Conservation (phyloP, 1,284 basidiomycete genomes). For the Melampsora larici-populina region DNA sequence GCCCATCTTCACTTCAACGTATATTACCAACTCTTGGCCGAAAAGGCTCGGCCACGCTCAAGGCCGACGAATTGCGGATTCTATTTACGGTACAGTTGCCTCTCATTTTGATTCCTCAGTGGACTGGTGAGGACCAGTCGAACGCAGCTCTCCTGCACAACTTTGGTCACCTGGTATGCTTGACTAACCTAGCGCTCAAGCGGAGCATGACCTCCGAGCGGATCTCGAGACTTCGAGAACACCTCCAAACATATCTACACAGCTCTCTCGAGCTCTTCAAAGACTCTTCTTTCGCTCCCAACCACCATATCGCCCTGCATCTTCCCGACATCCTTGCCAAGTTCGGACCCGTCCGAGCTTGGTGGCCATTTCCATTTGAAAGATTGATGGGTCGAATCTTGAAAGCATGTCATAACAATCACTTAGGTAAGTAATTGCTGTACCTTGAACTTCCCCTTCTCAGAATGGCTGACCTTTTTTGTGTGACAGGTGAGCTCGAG, state of each 20-base stretch:
- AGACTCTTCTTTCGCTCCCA: background rate
- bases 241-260: background rate
- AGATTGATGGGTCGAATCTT: constrained; percentile 13
- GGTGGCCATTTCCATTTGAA: constrained; percentile 10
- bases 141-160: too few species aligned
- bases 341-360: constrained; percentile 7
- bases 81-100: constrained; percentile 23
- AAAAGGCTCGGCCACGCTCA: constrained; percentile 10
- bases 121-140: background rate
- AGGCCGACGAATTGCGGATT: constrained; percentile 32
- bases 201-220: background rate
- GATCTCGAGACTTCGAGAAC: background rate
- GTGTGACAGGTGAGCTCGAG: background rate
- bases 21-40: constrained; percentile 26
- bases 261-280: constrained; percentile 1
- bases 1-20: constrained; percentile 23
- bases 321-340: constrained; percentile 1
- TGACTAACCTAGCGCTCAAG: constrained; percentile 3
- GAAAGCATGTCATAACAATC: constrained; percentile 9
- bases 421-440: background rate
- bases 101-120: constrained; percentile 8
- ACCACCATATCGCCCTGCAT: constrained; percentile 12
- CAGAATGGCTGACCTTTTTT: too few species aligned
- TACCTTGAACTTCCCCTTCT: background rate
- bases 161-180: constrained; percentile 8